Evolutionary conservation across 331 rosid species (phyloP).

Genomic region (Malus hybrid): DNA sequence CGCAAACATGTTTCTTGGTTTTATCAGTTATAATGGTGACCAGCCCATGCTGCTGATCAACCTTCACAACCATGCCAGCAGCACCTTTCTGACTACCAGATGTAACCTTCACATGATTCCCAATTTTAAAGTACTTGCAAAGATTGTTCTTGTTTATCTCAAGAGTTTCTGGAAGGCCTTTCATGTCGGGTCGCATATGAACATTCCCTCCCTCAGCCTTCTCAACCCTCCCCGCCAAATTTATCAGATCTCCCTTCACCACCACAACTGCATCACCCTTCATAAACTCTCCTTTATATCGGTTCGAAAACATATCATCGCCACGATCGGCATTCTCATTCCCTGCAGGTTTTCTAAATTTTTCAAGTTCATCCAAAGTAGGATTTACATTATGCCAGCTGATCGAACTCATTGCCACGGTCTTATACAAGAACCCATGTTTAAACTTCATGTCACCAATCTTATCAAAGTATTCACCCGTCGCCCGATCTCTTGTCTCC

Average conservation of each 20-base stretch:
- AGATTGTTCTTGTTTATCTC: conserved; percentile 62
- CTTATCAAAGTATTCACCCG: conserved; percentile 76
- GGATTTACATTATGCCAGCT: conserved; percentile 67
- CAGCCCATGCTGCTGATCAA: conserved; percentile 59
- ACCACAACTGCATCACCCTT: conserved; percentile 80
- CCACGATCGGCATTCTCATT: conserved; percentile 62
- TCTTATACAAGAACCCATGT: conserved; percentile 84
- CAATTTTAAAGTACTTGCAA: conserved; percentile 68
- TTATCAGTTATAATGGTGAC: conserved; percentile 79
- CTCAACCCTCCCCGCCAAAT: conserved; percentile 71
- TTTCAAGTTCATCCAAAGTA: conserved; percentile 85
- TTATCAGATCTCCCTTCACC: conserved; percentile 64
- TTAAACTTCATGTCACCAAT: conserved; percentile 84
- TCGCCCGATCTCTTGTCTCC: conserved; percentile 65
- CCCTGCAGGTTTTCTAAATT: conserved; percentile 76
- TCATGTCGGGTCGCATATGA: conserved; percentile 62
- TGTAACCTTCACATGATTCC: conserved; percentile 78
- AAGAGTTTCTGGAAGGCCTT: conserved; percentile 63
- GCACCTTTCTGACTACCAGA: conserved; percentile 86
- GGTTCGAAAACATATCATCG: conserved; percentile 66
- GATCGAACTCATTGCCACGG: conserved; percentile 76
- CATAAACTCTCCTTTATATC: conserved; percentile 90
- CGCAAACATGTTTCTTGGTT: conserved; percentile 84
- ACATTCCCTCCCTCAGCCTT: conserved; percentile 68
- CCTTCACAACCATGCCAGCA: conserved; percentile 94